phyloP scores from a whole-genome alignment of 2,329 filamentous ascomycete species.

The Orbilia ellipsospora region DNA sequence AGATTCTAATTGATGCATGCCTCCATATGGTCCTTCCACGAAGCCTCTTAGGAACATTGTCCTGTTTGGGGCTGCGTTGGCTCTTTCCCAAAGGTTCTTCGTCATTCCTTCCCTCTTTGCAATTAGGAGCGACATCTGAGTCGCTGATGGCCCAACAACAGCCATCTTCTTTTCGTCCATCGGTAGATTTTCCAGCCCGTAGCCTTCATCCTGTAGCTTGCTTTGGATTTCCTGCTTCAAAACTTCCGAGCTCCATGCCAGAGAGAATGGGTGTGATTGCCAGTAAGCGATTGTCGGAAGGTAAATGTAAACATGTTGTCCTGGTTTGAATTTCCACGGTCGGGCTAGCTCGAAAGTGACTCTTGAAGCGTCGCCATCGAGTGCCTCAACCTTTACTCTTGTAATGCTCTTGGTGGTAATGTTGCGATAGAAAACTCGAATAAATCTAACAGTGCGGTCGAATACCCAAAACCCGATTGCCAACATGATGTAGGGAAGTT shows the following conservation, averaged over 20 bases:
- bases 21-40: conserved; percentile 89
- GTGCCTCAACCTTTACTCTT: conserved; percentile 78
- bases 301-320: conserved; percentile 83
- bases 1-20: conserved; percentile 84
- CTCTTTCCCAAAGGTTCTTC: conserved; percentile 79
- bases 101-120: conserved; percentile 83
- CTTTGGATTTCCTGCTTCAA: conserved; percentile 35
- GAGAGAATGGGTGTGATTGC: conserved; percentile 36
- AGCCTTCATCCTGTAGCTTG: conserved; percentile 54
- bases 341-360: conserved; percentile 68
- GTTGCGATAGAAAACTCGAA: conserved; percentile 74
- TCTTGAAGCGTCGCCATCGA: conserved; percentile 80
- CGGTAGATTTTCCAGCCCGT: conserved; percentile 70
- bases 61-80: conserved; percentile 67
- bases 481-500: conserved; percentile 78
- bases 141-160: conserved; percentile 63
- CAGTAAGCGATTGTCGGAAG: conserved; percentile 70
- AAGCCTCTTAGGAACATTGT: conserved; percentile 61
- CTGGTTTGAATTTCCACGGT: conserved; percentile 78
- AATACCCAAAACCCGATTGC: conserved; percentile 80
- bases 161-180: conserved; percentile 53
- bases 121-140: conserved; percentile 76
- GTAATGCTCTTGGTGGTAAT: conserved; percentile 61
- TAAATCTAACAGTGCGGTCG: conserved; percentile 75
- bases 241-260: conserved; percentile 37